Conservation (phyloP, 2,329 filamentous ascomycete species). For the Xylaria hypoxylon region DNA sequence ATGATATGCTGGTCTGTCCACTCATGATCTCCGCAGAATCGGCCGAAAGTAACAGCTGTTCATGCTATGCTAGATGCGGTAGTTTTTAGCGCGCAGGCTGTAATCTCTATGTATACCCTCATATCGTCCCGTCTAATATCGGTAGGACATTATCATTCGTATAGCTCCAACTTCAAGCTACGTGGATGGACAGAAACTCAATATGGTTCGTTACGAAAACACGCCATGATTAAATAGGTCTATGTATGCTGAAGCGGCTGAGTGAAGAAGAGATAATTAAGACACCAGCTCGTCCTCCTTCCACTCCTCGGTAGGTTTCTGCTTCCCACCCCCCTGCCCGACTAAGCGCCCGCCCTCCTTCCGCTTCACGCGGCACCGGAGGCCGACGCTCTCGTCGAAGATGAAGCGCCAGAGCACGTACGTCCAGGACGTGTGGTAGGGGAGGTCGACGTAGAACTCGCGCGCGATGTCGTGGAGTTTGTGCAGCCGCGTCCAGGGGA, state of each 20-base stretch:
- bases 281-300: conserved; percentile 77
- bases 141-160: background rate
- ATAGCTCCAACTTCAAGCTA: background rate
- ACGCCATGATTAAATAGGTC: conserved; percentile 16
- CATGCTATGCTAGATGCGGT: conserved; percentile 1
- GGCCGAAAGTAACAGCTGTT: background rate
- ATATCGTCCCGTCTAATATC: background rate
- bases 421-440: conserved; percentile 89
- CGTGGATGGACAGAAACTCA: background rate
- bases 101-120: conserved; percentile 2
- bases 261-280: conserved; percentile 47
- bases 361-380: conserved; percentile 93
- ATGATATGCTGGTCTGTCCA: background rate
- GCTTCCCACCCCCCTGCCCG: conserved; percentile 51
- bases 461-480: conserved; percentile 81
- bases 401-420: conserved; percentile 97
- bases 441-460: conserved; percentile 92
- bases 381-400: conserved; percentile 86
- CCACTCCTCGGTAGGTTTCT: conserved; percentile 62
- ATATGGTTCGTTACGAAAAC: background rate
- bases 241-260: background rate
- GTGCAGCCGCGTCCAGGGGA: conserved; percentile 91
- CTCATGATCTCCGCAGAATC: background rate
- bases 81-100: conserved; percentile 2
- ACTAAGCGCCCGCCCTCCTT: conserved; percentile 77